These are phyloP conservation scores for Talaromyces marneffei DNA, from an alignment of 2,329 filamentous ascomycete genomes.

Conservation along the genomic window DNA sequence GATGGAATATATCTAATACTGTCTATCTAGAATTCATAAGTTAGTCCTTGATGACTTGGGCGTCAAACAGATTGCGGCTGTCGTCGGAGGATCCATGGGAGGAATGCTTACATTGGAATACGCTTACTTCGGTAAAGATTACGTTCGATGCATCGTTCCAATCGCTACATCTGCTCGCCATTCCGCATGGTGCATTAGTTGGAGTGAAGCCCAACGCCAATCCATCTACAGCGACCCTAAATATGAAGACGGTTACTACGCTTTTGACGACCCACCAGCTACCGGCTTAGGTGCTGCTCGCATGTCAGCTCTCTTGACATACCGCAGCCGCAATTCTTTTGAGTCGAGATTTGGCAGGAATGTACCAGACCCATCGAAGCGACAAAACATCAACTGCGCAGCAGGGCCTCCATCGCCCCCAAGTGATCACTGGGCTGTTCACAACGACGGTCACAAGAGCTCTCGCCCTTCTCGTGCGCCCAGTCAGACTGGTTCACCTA, in stretches of 20 bases:
- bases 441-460: slow-evolving; percentile 72
- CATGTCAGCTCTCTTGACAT: slow-evolving; percentile 94
- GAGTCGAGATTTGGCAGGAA: slow-evolving; percentile 93
- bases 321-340: slow-evolving; percentile 94
- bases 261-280: slow-evolving; percentile 76
- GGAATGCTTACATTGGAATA: slow-evolving; percentile 55
- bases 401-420: slow-evolving; percentile 56
- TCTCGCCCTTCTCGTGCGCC: slow-evolving; percentile 49
- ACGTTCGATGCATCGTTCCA: slow-evolving; percentile 49
- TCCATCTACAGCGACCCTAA: slow-evolving; percentile 95
- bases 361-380: slow-evolving; percentile 75
- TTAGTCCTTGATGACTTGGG: slow-evolving; percentile 50
- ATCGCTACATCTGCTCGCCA: slow-evolving; percentile 54
- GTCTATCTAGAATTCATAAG: slow-evolving; percentile 44
- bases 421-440: slow-evolving; percentile 70
- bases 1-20: not conserved
- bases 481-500: slow-evolving; percentile 30
- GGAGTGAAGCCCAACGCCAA: slow-evolving; percentile 54
- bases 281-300: slow-evolving; percentile 87
- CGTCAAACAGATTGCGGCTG: slow-evolving; percentile 49
- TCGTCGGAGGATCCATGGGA: slow-evolving; percentile 55
- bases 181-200: slow-evolving; percentile 55
- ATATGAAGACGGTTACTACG: slow-evolving; percentile 95
- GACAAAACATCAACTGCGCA: slow-evolving; percentile 72
- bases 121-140: slow-evolving; percentile 65